Evolutionary conservation across 1,139 yeast species (phyloP), one percentile per base, ranked within the genome.

Genomic region (Saccharomyces uvarum): DNA sequence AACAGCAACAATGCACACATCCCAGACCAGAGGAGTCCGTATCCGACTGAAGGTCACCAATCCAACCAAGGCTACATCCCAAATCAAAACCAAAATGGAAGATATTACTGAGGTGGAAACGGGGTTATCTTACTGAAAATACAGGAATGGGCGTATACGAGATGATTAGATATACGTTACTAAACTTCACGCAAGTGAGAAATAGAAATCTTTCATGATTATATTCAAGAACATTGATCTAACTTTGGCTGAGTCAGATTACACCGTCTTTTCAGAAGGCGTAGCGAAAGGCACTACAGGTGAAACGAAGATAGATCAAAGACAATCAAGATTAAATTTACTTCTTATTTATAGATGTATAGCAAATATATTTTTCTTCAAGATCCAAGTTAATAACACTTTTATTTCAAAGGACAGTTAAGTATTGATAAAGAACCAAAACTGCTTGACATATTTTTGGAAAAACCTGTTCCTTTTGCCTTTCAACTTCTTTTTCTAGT

Each of bases 41-140:
- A 59, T 41, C 61, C 61, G 8, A 27, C 54, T 9, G 58, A 55
- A 5, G 53, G 53, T 28, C 32, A 38, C 8, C 55, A 53, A 41
- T 47, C 55, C 3, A 54, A 56, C 41, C 55, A 48, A 26, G 55
- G 57, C 8, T 55, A 53, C 46, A 55, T 56, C 24, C 51, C 53
- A 42, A 53, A 54, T 21, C 54, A 56, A 27, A 56, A 54, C 7
- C 54, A 56, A 24, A 56, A 54, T 4, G 52, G 52, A 13, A 47
- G 53, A 38, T 47, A 51, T 51, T 51, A 24, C 9, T 16, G 33
- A 31, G 33, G 33, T 31, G 33, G 3, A 31, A 31, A 31, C n/a
- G 33, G 7, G 33, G 33, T 31, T 31, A 4, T 13, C 33, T 3
- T 31, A 31, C 3, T 31, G 33, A 31, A 31, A 31, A 31, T 31